Base-by-base conservation (phyloP, 805 yeast species). In the Brettanomyces nanus region DNA sequence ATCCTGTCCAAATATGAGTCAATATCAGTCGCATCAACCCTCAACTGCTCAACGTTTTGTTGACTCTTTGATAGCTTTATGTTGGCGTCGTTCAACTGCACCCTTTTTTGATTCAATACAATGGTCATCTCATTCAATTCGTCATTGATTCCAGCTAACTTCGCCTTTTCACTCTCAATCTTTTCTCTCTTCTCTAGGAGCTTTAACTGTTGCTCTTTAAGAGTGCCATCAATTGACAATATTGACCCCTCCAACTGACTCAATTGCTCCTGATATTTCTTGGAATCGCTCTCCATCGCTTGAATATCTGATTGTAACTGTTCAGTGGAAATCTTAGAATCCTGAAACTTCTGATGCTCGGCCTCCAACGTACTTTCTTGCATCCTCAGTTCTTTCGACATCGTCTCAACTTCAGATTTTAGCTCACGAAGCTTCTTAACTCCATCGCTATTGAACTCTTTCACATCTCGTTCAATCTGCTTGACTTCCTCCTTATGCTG, bases 401-500 rank as follows among this genome's bases (percentile, higher is more conserved):
- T 55, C 6, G 51, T 45, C 9, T 53, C 50, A 19, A 81, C 66
- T 43, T 82, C 86, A 4, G 50, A 43, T 45, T 74, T 70, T 30
- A 83, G 61, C 49, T 82, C 75, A 35, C 74, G 75, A 42, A 94
- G 65, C 56, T 90, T 94, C 1, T 80, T 72, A 1, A 89, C 85
- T 48, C 87, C 89, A 55, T 94, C 82, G 31, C 63, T 64, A 42
- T 73, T 75, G 54, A 87, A 90, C 49, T 92, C 97, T 37, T 70
- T 66, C 64, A 87, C 84, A 55, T 92, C 97, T 14, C 64, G 71
- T 51, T 83, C 84, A 37, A 84, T 77, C 6, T 54, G 53, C 3
- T 49, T 46, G 10, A 84, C 71, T 21, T 79, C 82, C 0, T 40
- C 41, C 23, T 63, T 54, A 28, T 64, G 65, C 3, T 48, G 49